These are phyloP conservation scores for Megacollybia marginata DNA, from an alignment of 768 basidiomycete species.

Conservation along the genomic window DNA sequence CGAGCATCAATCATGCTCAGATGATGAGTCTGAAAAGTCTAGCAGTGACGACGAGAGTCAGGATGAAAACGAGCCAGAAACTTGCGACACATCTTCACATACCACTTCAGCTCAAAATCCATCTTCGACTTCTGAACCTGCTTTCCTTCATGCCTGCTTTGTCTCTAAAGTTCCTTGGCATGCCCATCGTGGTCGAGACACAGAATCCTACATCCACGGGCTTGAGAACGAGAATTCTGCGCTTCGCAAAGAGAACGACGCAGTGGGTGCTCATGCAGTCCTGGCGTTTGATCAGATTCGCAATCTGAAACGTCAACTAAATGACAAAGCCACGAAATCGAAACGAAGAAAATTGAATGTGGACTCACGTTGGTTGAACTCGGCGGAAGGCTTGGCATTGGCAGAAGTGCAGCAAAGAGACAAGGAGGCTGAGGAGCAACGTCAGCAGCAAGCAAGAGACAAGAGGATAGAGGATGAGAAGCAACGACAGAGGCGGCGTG, in stretches of 20 bases:
- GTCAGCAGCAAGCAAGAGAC: constrained; percentile 1
- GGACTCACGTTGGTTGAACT: not conserved
- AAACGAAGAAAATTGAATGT: not conserved
- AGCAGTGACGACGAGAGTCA: too few species aligned
- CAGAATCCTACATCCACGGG: not conserved
- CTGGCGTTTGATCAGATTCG: not conserved
- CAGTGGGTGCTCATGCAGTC: not conserved
- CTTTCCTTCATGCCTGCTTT: not conserved
- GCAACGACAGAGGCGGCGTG: not conserved
- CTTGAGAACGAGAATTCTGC: not conserved
- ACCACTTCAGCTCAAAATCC: not conserved
- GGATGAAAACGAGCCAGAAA: not conserved
- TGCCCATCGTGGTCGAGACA: not conserved
- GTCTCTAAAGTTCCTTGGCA: not conserved
- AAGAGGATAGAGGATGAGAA: not conserved
- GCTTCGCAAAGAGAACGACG: too few species aligned
- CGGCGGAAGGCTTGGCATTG: not conserved
- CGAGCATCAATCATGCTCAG: too few species aligned
- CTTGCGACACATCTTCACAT: not conserved
- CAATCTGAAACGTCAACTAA: not conserved
- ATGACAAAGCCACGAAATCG: not conserved
- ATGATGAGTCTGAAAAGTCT: too few species aligned
- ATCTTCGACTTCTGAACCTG: not conserved
- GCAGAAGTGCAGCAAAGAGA: not conserved
- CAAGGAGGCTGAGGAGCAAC: not conserved